Percentiles rank a stretch among this genome's conserved stretches.
Evolutionary conservation across 768 basidiomycete genomes (phyloP).

Genomic region (Hygrophorus russula): DNA sequence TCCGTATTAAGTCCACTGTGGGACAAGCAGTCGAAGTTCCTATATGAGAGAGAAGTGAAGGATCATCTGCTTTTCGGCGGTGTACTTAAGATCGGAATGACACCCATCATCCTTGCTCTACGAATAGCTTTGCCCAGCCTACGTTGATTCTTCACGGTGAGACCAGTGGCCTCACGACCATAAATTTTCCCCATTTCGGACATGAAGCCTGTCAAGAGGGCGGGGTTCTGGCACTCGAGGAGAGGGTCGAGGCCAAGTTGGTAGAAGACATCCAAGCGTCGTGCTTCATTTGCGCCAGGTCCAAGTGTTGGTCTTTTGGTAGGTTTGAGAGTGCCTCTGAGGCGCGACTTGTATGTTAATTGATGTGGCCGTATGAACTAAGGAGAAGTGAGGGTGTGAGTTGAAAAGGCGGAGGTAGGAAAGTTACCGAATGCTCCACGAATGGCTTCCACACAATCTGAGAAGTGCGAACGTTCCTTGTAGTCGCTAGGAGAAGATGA

Average conservation of each 20-base stretch:
- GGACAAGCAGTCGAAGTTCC: too few species aligned
- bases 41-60: neutral
- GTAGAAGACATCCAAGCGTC: conserved; percentile 54
- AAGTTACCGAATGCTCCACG: conserved; percentile 1
- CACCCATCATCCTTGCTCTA: conserved; percentile 85
- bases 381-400: conserved; percentile 1
- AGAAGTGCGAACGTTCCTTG: neutral
- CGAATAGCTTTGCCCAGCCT: conserved; percentile 76
- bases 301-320: conserved; percentile 34
- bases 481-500: too few species aligned
- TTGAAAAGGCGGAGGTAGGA: neutral
- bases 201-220: conserved; percentile 45
- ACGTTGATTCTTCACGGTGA: conserved; percentile 75
- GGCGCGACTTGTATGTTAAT: conserved; percentile 28
- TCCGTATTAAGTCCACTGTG: too few species aligned
- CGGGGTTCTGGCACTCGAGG: conserved; percentile 49
- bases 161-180: conserved; percentile 50
- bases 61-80: conserved; percentile 4
- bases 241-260: conserved; percentile 67
- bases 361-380: conserved; percentile 40
- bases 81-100: conserved; percentile 50
- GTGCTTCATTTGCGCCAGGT: conserved; percentile 44
- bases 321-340: conserved; percentile 11
- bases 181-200: conserved; percentile 76
- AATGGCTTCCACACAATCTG: conserved; percentile 7